Evolutionary conservation across 805 yeast species (phyloP), one percentile per base, ranked within the genome.

Genomic region (Torulaspora delbrueckii): DNA sequence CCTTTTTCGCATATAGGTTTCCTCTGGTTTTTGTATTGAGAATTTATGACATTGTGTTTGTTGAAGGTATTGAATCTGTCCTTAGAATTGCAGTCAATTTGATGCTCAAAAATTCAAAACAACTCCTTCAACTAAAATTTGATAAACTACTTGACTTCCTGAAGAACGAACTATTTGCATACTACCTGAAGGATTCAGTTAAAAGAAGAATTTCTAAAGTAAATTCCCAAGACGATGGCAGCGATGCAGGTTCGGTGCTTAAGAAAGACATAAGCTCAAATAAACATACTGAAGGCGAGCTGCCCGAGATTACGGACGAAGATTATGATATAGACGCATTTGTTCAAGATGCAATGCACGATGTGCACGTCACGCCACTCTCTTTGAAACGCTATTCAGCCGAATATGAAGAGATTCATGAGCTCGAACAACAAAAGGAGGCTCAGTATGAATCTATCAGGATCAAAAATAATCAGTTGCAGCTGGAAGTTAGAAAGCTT

Each of bases 1-100:
- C 98, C 0, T 76, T 93, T 53, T 93, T 93, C 67, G 95, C 96
- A 5, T 93, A 93, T 71, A 88, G 88, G 62, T 91, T 93, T 64
- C 98, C 99, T 12, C 70, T 90, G 41, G 86, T 81, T 46, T 83
- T 91, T 61, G 97, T 93, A 19, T 69, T 88, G 52, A 74, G 97
- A 50, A 86, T 93, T 33, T 87, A 78, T 64, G 99, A 93, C 68
- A 77, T 87, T 49, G 81, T 93, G 6, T 80, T 93, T 42, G 83
- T 95, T 6, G 96, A 93, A 69, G 99, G 99, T 32, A 71, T 84
- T 36, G 98, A 90, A 67, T 81, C 95, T 2, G 72, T 91, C 37
- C 71, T 93, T 55, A 82, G 88, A 59, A 84, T 93, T 67, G 90
- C 95, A 0, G 73, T 89, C 8, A 88, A 87, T 37, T 71, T 93